These are phyloP conservation scores for Lepidium aucheri DNA, from an alignment of 345 rosid genomes.

Conservation along the genomic window DNA sequence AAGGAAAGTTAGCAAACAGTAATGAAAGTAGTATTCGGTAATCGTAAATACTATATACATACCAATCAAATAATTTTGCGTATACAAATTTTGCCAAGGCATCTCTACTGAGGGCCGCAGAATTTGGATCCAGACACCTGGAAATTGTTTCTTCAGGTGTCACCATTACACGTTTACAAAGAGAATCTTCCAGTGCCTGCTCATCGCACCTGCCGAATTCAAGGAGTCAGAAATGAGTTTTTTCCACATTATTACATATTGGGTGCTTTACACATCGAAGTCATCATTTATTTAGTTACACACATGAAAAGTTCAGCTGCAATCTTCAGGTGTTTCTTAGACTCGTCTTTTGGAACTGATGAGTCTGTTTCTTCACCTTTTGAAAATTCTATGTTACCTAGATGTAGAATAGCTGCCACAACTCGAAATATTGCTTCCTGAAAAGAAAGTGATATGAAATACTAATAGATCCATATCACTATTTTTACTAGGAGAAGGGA, in stretches of 20 bases:
- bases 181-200: conserved; percentile 83
- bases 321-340: conserved; percentile 64
- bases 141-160: conserved; percentile 97
- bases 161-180: conserved; percentile 89
- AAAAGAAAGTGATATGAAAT: conserved; percentile 13
- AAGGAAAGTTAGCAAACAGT: conserved; percentile 1
- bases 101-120: conserved; percentile 84
- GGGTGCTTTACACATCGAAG: background rate
- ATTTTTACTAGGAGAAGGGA: background rate
- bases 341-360: conserved; percentile 78
- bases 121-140: conserved; percentile 82
- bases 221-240: conserved; percentile 1
- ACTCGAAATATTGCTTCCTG: conserved; percentile 90
- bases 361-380: conserved; percentile 89
- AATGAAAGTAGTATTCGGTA: background rate
- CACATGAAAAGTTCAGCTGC: conserved; percentile 88
- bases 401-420: conserved; percentile 92
- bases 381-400: conserved; percentile 86
- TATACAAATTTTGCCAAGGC: conserved; percentile 93
- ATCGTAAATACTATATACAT: conserved; percentile 21
- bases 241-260: background rate
- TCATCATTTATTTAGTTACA: conserved; percentile 7
- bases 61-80: conserved; percentile 94
- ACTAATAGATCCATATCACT: background rate
- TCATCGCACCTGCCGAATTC: conserved; percentile 66